These are phyloP conservation scores for Plasmodium blacklocki DNA, from an alignment of 169 alveolate genomes.

Conservation along the genomic window DNA sequence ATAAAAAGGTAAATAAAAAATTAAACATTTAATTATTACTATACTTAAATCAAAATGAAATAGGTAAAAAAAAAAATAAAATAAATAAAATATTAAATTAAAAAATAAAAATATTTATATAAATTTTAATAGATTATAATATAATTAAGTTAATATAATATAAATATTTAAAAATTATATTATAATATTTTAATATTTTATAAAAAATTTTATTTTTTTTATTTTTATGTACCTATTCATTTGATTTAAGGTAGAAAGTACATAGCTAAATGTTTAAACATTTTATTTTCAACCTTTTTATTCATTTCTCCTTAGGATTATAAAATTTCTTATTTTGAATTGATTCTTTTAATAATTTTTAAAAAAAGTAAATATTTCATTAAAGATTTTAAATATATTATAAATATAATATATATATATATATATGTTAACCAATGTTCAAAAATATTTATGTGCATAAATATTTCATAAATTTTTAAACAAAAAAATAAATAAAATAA, in stretches of 20 bases:
- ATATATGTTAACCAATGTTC: not conserved
- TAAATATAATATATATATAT: not conserved
- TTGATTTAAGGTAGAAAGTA: conserved; percentile 52
- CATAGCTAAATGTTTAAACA: conserved; percentile 43
- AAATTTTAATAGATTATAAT: too few species aligned
- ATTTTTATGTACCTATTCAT: conserved; percentile 52
- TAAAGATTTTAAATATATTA: too few species aligned
- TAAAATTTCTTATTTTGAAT: conserved; percentile 6
- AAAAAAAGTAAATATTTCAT: not conserved
- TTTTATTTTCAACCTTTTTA: conserved; percentile 44
- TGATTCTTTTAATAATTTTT: conserved; percentile 13
- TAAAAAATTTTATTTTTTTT: not conserved
- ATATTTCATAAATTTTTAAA: conserved; percentile 4
- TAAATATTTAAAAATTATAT: too few species aligned
- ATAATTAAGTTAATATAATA: too few species aligned
- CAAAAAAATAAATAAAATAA: not conserved
- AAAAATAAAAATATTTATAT: too few species aligned
- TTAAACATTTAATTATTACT: conserved; percentile 40
- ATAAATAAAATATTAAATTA: too few species aligned
- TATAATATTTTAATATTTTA: not conserved
- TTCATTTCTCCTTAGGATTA: conserved; percentile 29
- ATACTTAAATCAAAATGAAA: conserved; percentile 72
- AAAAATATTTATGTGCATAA: not conserved
- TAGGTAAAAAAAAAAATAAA: conserved; percentile 28
- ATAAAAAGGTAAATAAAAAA: conserved; percentile 46